A percentile compares a stretch with the other conserved stretches of the same genome.
Evolutionary conservation across 768 basidiomycete genomes (phyloP).

Genomic region (Russula brevipes): DNA sequence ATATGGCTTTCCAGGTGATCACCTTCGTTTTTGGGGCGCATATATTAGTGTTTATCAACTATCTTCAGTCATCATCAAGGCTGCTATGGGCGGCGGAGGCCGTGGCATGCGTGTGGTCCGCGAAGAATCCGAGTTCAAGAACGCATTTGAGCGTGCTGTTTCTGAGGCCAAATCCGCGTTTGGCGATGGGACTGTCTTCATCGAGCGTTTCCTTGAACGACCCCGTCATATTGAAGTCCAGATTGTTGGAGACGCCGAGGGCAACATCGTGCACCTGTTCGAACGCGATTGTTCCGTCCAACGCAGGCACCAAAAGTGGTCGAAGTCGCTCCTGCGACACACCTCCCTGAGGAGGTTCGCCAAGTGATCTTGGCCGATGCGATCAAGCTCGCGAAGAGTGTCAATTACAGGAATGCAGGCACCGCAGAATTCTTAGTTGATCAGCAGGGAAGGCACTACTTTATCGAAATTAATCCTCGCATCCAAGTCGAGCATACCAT

Average conservation of each 20-base stretch:
- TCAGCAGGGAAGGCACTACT: conserved; percentile 93
- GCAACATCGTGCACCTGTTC: conserved; percentile 96
- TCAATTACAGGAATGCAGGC: conserved; percentile 94
- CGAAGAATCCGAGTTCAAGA: conserved; percentile 86
- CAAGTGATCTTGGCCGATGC: conserved; percentile 86
- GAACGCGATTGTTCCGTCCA: conserved; percentile 99
- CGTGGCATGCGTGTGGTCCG: conserved; percentile 99
- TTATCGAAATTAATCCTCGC: conserved; percentile 99
- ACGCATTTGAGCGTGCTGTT: conserved; percentile 85
- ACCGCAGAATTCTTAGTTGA: conserved; percentile 99
- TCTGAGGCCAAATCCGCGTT: conserved; percentile 95
- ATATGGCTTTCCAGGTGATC: conserved; percentile 84
- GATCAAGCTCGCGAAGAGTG: conserved; percentile 89
- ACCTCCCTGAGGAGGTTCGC: conserved; percentile 85
- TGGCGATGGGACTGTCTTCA: conserved; percentile 98
- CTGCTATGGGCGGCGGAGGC: conserved; percentile 97
- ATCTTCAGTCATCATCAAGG: conserved; percentile 90
- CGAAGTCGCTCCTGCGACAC: conserved; percentile 95
- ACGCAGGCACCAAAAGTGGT: conserved; percentile 96
- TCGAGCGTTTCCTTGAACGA: conserved; percentile 94
- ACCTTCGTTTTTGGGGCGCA: background rate
- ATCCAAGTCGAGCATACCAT: conserved; percentile 99
- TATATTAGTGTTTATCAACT: background rate
- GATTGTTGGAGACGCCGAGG: conserved; percentile 82
- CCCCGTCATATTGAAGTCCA: conserved; percentile 98